These are phyloP conservation scores for Chaetomidium leptoderma DNA, from an alignment of 495 filamentous ascomycete species.

Conservation along the genomic window DNA sequence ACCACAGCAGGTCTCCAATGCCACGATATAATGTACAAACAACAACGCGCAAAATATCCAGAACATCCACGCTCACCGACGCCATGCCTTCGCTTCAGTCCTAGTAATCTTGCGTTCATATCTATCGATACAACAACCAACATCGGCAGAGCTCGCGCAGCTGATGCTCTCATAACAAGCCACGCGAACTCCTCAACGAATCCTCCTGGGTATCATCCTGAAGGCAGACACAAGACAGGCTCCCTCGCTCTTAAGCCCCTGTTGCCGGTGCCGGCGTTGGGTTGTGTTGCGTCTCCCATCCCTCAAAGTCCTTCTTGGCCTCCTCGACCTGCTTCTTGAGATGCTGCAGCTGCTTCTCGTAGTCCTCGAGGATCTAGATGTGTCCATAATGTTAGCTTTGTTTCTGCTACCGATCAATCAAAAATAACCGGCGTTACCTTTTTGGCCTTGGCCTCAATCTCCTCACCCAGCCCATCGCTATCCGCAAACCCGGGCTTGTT, in stretches of 20 bases:
- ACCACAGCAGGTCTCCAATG: too few relatives aligned
- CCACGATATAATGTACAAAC: too few relatives aligned
- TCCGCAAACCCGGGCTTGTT: conserved; percentile 55
- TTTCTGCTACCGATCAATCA: not conserved
- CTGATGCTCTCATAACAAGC: too few relatives aligned
- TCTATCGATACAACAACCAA: too few relatives aligned
- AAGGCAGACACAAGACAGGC: too few relatives aligned
- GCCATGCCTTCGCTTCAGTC: too few relatives aligned
- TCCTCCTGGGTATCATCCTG: conserved; percentile 15
- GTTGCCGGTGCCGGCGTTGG: conserved; percentile 23
- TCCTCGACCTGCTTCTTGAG: conserved; percentile 76
- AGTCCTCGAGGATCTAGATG: conserved; percentile 89
- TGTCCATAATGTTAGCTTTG: conserved; percentile 11
- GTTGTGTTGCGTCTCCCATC: conserved; percentile 61
- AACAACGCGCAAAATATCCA: too few relatives aligned
- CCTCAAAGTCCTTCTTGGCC: conserved; percentile 72
- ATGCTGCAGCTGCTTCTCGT: conserved; percentile 80
- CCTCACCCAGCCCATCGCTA: conserved; percentile 62
- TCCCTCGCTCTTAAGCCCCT: not conserved
- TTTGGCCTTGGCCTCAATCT: conserved; percentile 71
- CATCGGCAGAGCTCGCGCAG: too few relatives aligned
- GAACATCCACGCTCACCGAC: too few relatives aligned
- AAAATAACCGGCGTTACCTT: conserved; percentile 61
- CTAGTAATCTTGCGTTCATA: too few relatives aligned
- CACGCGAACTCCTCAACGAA: too few relatives aligned